Base-by-base conservation (phyloP, 768 basidiomycete genomes). In the Tephrocybe rancida region DNA sequence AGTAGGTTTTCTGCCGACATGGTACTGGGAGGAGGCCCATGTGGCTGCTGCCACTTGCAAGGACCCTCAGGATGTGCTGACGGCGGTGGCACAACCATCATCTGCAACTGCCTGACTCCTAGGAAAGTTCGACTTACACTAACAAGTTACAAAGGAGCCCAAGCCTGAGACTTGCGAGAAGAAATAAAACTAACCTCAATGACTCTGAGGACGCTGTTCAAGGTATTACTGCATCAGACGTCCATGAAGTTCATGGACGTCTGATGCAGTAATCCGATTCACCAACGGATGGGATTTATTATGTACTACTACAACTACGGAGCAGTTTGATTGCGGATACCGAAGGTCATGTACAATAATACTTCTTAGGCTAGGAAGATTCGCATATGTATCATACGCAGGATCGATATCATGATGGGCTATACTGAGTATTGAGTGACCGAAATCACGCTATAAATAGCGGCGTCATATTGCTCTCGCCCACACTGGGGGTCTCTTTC, bases 1-100 rank as follows among this genome's bases (percentile, higher is more conserved):
- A 44, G 78, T 90, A 21, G 91, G 92, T n/a, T 88, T 93, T 59
- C 63, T 93, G 35, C 91, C 91, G 9, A 74, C 68, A 56, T 88
- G 86, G 86, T 92, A 86, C 67, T 88, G 78, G 78, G 67, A 75
- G 16, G 73, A 77, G 61, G 55, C 73, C 16, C 55, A 58, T 14
- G 29, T 52, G 43, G 30, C 22, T 19, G 32, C 39, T 39, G 29
- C 41, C 42, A n/a, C n/a, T n/a, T 30, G 38, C 42, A 50, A 46
- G 41, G 42, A 30, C 19, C 27, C 18, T 18, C 47, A 46, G 48
- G 44, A 48, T 41, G 46, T 10, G 42, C 27, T 16, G 53, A 51
- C 42, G 47, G 18, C 30, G 22, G 46, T 6, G 39, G 19, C 38
- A 25, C 25, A 51, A 52, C 43, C 46, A 14, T 45, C 41, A 16